phyloP scores from a whole-genome alignment of 2,329 filamentous ascomycete species.

The Xylariaceae sp. region DNA sequence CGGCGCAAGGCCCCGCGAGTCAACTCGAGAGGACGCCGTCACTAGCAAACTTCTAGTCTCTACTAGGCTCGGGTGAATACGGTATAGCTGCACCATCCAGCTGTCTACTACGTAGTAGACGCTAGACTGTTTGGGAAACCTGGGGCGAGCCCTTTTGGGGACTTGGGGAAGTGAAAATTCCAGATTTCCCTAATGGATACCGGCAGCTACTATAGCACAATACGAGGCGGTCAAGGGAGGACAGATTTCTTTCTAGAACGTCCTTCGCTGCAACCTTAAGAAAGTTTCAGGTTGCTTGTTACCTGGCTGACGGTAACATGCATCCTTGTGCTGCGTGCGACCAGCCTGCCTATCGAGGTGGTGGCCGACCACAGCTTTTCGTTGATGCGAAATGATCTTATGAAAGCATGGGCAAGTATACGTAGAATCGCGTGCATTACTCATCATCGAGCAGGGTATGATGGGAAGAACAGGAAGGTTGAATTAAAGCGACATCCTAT shows the following conservation, averaged over 20 bases:
- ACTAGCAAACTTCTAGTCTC: background rate
- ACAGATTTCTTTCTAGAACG: slow-evolving; percentile 27
- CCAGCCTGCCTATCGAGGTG: slow-evolving; percentile 25
- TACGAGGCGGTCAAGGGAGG: slow-evolving; percentile 25
- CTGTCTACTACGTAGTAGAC: background rate
- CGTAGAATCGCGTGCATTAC: slow-evolving; percentile 8
- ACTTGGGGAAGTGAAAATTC: slow-evolving; percentile 8
- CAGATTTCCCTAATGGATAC: slow-evolving; percentile 23
- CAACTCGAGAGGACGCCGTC: background rate
- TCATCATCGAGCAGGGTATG: slow-evolving; percentile 11
- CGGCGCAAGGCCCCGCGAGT: background rate
- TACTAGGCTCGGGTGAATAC: background rate
- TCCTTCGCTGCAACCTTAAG: slow-evolving; percentile 16
- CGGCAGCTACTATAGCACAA: slow-evolving; percentile 27
- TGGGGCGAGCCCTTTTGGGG: background rate
- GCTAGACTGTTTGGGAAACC: background rate
- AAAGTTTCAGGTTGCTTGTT: slow-evolving; percentile 13
- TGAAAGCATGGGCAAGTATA: no score
- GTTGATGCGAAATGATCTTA: slow-evolving; percentile 14
- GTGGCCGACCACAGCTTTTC: slow-evolving; percentile 14
- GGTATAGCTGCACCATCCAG: background rate
- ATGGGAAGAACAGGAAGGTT: slow-evolving; percentile 14
- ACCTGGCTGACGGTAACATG: slow-evolving; percentile 24
- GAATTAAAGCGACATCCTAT: background rate
- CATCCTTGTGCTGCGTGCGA: slow-evolving; percentile 7